These are phyloP conservation scores for Penicillium sp. DNA, from an alignment of 2,329 filamentous ascomycete genomes.

Conservation along the genomic window DNA sequence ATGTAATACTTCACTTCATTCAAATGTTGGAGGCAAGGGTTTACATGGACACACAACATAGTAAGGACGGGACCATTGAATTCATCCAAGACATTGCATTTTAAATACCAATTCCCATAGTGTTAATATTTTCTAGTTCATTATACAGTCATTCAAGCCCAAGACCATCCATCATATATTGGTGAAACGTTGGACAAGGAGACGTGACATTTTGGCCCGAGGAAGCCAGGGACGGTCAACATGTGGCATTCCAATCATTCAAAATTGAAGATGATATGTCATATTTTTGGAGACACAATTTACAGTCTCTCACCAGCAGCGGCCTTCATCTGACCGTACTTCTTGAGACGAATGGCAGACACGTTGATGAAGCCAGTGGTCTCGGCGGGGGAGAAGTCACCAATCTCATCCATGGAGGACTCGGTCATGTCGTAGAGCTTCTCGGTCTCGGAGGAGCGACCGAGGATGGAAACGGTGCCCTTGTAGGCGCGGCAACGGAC, in stretches of 20 bases:
- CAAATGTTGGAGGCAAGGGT: background rate
- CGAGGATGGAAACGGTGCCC: conserved; percentile 49
- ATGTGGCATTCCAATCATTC: conserved; percentile 12
- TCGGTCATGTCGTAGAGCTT: conserved; percentile 61
- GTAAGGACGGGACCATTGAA: background rate
- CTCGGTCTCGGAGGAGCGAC: conserved; percentile 54
- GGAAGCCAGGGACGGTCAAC: conserved; percentile 20
- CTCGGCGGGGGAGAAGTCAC: conserved; percentile 57
- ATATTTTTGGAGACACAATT: conserved; percentile 5
- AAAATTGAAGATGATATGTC: conserved; percentile 4
- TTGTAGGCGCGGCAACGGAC: conserved; percentile 60
- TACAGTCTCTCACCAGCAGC: conserved; percentile 29
- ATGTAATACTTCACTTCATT: conserved; percentile 1
- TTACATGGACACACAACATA: background rate
- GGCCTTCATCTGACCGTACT: conserved; percentile 37
- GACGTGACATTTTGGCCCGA: conserved; percentile 3
- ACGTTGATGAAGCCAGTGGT: conserved; percentile 55
- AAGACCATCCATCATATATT: conserved; percentile 10
- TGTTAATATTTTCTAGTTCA: conserved; percentile 18
- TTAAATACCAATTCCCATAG: conserved; percentile 6
- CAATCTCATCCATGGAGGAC: conserved; percentile 62
- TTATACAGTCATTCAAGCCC: conserved; percentile 22
- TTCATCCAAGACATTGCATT: conserved; percentile 3
- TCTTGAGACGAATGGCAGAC: conserved; percentile 32
- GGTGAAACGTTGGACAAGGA: conserved; percentile 6